Percentiles rank a stretch among this genome's conserved stretches.
Conservation (phyloP, 106 monocot species). For the Xerophyta viscosa region DNA sequence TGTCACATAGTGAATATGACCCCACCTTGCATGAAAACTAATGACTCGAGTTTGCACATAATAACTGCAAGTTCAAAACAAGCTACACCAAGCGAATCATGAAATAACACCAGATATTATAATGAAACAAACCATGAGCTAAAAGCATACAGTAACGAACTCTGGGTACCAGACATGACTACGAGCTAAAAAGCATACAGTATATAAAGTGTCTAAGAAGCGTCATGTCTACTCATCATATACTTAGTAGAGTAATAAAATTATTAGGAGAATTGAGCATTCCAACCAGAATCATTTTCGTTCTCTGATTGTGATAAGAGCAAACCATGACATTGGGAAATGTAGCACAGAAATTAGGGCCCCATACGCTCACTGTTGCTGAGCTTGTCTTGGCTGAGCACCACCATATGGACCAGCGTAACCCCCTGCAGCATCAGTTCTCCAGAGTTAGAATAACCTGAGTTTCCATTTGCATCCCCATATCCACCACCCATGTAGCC, state of each 20-base stretch:
- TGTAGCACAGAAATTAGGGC: background rate
- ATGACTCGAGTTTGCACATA: background rate
- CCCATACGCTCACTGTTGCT: constrained; percentile 36
- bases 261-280: background rate
- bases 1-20: too few relatives aligned
- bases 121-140: too few relatives aligned
- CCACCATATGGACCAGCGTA: constrained; percentile 79
- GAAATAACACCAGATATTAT: too few relatives aligned
- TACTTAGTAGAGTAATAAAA: background rate
- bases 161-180: too few relatives aligned
- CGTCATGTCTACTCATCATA: background rate
- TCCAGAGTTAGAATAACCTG: constrained; percentile 66
- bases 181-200: background rate
- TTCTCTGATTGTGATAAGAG: background rate
- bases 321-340: too few relatives aligned
- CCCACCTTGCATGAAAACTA: too few relatives aligned
- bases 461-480: constrained; percentile 39
- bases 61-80: background rate
- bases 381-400: constrained; percentile 51
- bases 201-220: background rate
- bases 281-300: background rate
- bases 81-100: background rate
- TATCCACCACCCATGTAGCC: constrained; percentile 61
- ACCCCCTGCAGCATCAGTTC: constrained; percentile 51
- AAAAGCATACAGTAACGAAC: too few relatives aligned